A percentile compares a stretch with the other conserved stretches of the same genome.
Evolutionary conservation across 2,329 filamentous ascomycete species (phyloP).

Genomic region (Trichophyton schoenleinii): DNA sequence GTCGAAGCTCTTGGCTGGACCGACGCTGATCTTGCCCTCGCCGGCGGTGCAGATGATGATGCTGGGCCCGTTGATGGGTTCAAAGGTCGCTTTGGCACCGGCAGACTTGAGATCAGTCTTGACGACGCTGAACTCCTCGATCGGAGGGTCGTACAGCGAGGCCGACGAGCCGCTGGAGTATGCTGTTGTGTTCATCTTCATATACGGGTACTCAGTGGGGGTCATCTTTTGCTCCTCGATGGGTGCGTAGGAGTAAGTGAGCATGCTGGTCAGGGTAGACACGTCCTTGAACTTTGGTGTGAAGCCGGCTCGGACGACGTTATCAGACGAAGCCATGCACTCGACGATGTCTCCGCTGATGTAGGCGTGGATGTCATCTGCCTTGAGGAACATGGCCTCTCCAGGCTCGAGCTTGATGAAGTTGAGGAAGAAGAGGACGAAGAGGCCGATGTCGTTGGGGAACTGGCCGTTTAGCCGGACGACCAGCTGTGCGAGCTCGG

Average conservation of each 20-base stretch:
- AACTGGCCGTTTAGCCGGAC: slow-evolving; percentile 69
- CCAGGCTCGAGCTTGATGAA: slow-evolving; percentile 77
- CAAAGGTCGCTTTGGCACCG: slow-evolving; percentile 76
- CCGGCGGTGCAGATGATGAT: slow-evolving; percentile 85
- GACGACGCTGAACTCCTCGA: slow-evolving; percentile 89
- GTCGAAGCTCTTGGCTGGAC: slow-evolving; percentile 58
- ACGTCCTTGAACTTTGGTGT: slow-evolving; percentile 99
- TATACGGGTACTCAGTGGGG: slow-evolving; percentile 74
- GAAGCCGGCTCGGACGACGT: slow-evolving; percentile 92
- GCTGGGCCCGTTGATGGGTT: slow-evolving; percentile 74
- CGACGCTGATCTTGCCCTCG: slow-evolving; percentile 70
- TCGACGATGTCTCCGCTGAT: slow-evolving; percentile 72
- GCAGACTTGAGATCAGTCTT: slow-evolving; percentile 58
- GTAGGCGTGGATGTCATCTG: slow-evolving; percentile 96
- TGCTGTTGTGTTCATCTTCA: slow-evolving; percentile 63
- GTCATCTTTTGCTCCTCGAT: slow-evolving; percentile 91
- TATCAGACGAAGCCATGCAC: slow-evolving; percentile 98
- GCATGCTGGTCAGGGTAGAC: slow-evolving; percentile 70
- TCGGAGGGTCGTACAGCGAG: slow-evolving; percentile 82
- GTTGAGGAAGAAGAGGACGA: slow-evolving; percentile 95
- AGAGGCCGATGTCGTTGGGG: slow-evolving; percentile 78
- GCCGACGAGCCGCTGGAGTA: slow-evolving; percentile 65
- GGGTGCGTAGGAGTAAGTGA: slow-evolving; percentile 91
- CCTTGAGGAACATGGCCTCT: slow-evolving; percentile 90
- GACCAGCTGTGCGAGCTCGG: slow-evolving; percentile 65